phyloP scores from a whole-genome alignment of 2,329 filamentous ascomycete genomes.

The Grosmannia clavigera region DNA sequence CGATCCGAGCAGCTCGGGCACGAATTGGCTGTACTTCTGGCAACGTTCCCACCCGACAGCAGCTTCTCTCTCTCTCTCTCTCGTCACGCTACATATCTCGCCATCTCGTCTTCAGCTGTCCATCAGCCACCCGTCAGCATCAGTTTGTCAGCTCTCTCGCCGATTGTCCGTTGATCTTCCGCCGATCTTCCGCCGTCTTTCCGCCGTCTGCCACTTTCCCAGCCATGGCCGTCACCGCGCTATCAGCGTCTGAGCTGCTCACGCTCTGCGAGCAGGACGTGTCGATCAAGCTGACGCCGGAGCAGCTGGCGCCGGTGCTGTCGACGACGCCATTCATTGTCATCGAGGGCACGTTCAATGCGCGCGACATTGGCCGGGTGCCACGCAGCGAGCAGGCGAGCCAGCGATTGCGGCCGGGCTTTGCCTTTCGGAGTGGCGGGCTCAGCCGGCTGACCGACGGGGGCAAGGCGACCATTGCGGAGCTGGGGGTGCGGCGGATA shows the following conservation, averaged over 20 bases:
- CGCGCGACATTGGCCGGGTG: conserved; percentile 36
- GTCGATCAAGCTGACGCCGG: conserved; percentile 23
- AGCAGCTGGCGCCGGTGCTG: conserved; percentile 24
- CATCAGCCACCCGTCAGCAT: too few species aligned
- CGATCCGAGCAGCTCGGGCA: background rate
- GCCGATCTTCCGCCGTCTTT: background rate
- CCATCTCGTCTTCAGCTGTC: background rate
- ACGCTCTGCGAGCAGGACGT: conserved; percentile 30
- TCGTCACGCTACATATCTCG: background rate
- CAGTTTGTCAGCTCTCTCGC: too few species aligned
- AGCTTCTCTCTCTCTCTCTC: background rate
- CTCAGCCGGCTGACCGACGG: conserved; percentile 23
- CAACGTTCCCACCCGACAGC: too few species aligned
- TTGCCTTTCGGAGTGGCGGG: conserved; percentile 34
- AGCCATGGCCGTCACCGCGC: background rate
- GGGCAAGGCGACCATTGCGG: conserved; percentile 24
- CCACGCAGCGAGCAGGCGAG: conserved; percentile 11
- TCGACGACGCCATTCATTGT: conserved; percentile 32
- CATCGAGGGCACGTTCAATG: conserved; percentile 36
- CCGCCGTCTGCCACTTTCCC: too few species aligned
- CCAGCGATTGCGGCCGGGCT: conserved; percentile 24
- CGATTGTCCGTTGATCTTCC: background rate
- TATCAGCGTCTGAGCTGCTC: conserved; percentile 18
- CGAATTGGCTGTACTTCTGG: background rate
- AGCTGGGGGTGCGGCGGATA: conserved; percentile 28